Percentiles rank a stretch among this genome's conserved stretches.
Conservation (phyloP, 2,329 filamentous ascomycete species). For the Colletotrichum chrysophilum region DNA sequence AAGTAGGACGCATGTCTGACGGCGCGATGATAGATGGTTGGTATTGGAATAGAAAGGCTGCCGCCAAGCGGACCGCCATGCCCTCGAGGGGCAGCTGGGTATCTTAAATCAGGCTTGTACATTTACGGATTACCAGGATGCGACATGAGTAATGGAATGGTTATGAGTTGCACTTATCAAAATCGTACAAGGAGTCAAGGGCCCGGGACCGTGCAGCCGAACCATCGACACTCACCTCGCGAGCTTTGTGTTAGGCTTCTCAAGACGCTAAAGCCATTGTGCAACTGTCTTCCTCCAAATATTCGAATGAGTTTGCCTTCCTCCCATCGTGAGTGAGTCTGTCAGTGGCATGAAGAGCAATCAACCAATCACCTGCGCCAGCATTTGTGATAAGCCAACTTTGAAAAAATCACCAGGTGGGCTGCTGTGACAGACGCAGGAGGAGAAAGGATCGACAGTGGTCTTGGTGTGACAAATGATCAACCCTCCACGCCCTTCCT, state of each 20-base stretch:
- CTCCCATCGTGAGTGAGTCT: not conserved
- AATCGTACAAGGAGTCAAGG: not conserved
- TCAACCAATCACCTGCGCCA: not conserved
- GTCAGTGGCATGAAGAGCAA: not conserved
- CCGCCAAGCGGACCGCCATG: not conserved
- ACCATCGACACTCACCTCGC: not conserved
- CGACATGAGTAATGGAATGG: slow-evolving; percentile 21
- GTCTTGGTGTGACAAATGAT: not conserved
- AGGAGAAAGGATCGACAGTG: not conserved
- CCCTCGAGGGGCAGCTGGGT: not conserved
- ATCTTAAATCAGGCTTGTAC: slow-evolving; percentile 8
- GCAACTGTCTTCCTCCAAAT: not conserved
- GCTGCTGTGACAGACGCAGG: not conserved
- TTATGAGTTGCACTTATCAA: slow-evolving; percentile 6
- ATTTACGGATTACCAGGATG: slow-evolving; percentile 13
- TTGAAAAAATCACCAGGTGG: not conserved
- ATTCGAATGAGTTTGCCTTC: not conserved
- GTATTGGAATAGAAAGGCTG: slow-evolving; percentile 2
- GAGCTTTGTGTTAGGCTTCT: not conserved
- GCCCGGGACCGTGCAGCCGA: not conserved
- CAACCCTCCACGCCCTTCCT: not conserved
- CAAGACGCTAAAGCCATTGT: not conserved
- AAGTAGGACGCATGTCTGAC: slow-evolving; percentile 14
- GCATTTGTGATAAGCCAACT: not conserved
- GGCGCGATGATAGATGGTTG: slow-evolving; percentile 2